Evolutionary conservation across 768 basidiomycete genomes (phyloP), one percentile per base, ranked within the genome.

Genomic region (Naematelia encephala): DNA sequence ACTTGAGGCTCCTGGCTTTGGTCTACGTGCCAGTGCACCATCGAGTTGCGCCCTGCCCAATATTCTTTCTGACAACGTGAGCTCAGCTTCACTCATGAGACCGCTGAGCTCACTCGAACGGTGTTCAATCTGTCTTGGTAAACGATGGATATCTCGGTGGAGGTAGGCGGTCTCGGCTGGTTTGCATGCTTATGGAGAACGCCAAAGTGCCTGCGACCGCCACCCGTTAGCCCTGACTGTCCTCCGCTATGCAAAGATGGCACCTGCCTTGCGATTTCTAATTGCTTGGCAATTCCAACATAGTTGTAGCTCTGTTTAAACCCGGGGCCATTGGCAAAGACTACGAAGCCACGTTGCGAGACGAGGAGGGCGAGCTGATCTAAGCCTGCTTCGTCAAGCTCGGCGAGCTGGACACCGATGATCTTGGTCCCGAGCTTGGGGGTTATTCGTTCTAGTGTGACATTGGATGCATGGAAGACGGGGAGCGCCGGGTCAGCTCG

Each of bases 181-280:
- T 48, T 46, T 12, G 52, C 48, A 45, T 62, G 61, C 21, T 54
- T 42, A 44, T 63, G 62, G n/a, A 63, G 56, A 23, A 51, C 56
- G 22, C 52, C 62, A n/a, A 62, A 62, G 27, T 54, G 56, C 10
- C 60, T n/a, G n/a, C n/a, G n/a, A n/a, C n/a, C n/a, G n/a, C n/a
- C n/a, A n/a, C n/a, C n/a, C n/a, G n/a, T n/a, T n/a, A n/a, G n/a
- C n/a, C n/a, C n/a, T n/a, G n/a, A n/a, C n/a, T n/a, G n/a, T n/a
- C n/a, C n/a, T n/a, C n/a, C n/a, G n/a, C n/a, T n/a, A n/a, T n/a
- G n/a, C n/a, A n/a, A n/a, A n/a, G n/a, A n/a, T n/a, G n/a, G n/a
- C n/a, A n/a, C n/a, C n/a, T n/a, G n/a, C n/a, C 34, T 42, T 1
- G 30, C 62, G 11, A 56, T 63, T 19, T 63, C 57, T 3, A 59